Evolutionary conservation across 2,329 filamentous ascomycete genomes (phyloP), one percentile per base, ranked within the genome.

Genomic region (Cercospora zeae-maydis): DNA sequence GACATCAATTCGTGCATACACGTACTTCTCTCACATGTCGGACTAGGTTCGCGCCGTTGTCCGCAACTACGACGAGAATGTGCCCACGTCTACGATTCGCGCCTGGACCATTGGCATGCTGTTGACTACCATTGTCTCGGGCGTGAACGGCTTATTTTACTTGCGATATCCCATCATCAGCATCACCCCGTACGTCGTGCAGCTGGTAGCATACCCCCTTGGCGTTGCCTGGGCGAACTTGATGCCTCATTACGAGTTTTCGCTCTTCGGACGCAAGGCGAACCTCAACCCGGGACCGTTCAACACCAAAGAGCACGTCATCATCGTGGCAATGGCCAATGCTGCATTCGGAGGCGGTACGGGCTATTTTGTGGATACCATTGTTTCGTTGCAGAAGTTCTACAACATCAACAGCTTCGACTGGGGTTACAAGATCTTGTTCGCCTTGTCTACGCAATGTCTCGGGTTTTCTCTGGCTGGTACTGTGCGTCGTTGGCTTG

Each of bases 91-190:
- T 73, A 88, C 86, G 19, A 79, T 88, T 61, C 84, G 86, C 55
- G 85, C 86, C 34, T 88, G 86, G 86, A 76, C 79, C 4, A 85
- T 88, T 64, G 86, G 86, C 34, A 63, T 88, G 68, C 4, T 87
- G 10, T 79, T 88, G 49, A 84, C 85, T 63, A 88, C 85, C 0
- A 71, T 88, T 62, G 86, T 84, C n/a, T 86, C 85, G 1, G 83
- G 58, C 2, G 64, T 71, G 47, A 96, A 95, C 75, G 79, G 95
- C 39, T 93, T 96, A 78, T 96, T 96, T 80, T 92, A 90, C 53
- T 81, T 96, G 74, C 85, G 92, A 83, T 96, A 95, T 81, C 92
- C 92, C 36, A 93, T 90, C 77, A 91, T 96, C 76, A 88, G 88
- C 63, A 93, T 96, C 72, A 92, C 90, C 19, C 91, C 91, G 47